A percentile compares a stretch with the other conserved stretches of the same genome.
These are phyloP conservation scores for Nidularia pulvinata DNA, from an alignment of 768 basidiomycete genomes.

Conservation along the genomic window DNA sequence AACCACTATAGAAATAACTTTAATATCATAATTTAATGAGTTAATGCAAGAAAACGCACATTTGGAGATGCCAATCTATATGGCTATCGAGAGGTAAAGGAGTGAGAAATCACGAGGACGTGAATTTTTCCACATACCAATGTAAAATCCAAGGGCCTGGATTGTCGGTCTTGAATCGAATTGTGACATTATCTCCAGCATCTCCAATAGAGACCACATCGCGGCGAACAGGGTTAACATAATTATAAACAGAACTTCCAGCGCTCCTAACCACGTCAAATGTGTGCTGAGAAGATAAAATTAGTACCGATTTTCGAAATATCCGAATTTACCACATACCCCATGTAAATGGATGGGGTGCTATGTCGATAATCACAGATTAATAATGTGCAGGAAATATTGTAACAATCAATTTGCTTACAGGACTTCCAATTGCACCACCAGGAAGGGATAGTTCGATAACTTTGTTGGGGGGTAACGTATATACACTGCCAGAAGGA, in stretches of 20 bases:
- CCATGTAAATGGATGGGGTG: constrained; percentile 39
- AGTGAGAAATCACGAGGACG: not conserved
- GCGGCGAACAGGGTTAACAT: constrained; percentile 49
- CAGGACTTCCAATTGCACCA: constrained; percentile 33
- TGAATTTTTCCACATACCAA: not conserved
- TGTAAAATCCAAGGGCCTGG: not conserved
- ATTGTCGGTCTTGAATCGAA: not conserved
- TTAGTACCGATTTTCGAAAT: not conserved
- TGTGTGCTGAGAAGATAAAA: constrained; percentile 24
- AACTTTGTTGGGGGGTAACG: constrained; percentile 41
- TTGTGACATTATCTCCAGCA: constrained; percentile 6
- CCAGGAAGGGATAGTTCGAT: constrained; percentile 27
- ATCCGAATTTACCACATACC: constrained; percentile 11
- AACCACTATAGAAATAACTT: constrained; percentile 18
- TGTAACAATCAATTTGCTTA: constrained; percentile 12
- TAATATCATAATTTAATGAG: not conserved
- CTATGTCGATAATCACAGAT: constrained; percentile 7
- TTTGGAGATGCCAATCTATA: not conserved
- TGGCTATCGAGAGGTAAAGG: not conserved
- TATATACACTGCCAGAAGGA: constrained; percentile 44
- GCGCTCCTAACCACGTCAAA: constrained; percentile 45
- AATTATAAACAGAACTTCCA: constrained; percentile 33
- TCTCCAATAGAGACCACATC: constrained; percentile 40
- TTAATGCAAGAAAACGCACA: not conserved
- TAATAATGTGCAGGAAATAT: not conserved